These are phyloP conservation scores for Cnidoscolus chayamansa DNA, from an alignment of 441 rosid genomes.

Conservation along the genomic window DNA sequence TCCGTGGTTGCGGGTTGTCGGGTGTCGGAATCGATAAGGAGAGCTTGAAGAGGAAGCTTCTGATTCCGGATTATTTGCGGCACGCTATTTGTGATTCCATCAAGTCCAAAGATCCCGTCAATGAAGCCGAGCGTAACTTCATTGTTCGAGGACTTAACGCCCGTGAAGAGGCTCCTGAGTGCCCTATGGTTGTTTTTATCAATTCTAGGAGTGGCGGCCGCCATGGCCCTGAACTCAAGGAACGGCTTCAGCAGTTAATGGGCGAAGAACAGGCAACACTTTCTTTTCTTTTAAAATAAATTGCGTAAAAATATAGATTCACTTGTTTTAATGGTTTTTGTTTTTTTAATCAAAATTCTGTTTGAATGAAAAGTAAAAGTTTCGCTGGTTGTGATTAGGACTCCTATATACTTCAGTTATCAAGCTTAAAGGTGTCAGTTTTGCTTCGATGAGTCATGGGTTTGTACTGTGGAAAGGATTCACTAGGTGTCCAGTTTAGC, in stretches of 20 bases:
- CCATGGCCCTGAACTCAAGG: constrained; percentile 76
- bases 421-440: not conserved
- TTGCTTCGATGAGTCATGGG: too few relatives aligned
- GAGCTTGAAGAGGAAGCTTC: constrained; percentile 45
- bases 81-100: constrained; percentile 65
- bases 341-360: too few relatives aligned
- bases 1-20: constrained; percentile 58
- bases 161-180: constrained; percentile 43
- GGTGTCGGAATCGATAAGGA: constrained; percentile 70
- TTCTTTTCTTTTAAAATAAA: too few relatives aligned
- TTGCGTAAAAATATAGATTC: too few relatives aligned
- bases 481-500: too few relatives aligned
- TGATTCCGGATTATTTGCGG: constrained; percentile 71
- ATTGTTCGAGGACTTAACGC: constrained; percentile 25
- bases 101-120: constrained; percentile 36
- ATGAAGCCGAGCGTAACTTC: constrained; percentile 32
- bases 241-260: constrained; percentile 69
- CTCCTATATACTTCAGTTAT: not conserved
- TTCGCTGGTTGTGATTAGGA: too few relatives aligned
- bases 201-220: constrained; percentile 89
- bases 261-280: constrained; percentile 72
- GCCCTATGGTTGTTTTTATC: constrained; percentile 78
- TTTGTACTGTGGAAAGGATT: too few relatives aligned
- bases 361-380: too few relatives aligned
- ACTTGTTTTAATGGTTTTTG: too few relatives aligned